These are phyloP conservation scores for Borovskyia barvae DNA, from an alignment of 208 protist species.

Conservation along the genomic window DNA sequence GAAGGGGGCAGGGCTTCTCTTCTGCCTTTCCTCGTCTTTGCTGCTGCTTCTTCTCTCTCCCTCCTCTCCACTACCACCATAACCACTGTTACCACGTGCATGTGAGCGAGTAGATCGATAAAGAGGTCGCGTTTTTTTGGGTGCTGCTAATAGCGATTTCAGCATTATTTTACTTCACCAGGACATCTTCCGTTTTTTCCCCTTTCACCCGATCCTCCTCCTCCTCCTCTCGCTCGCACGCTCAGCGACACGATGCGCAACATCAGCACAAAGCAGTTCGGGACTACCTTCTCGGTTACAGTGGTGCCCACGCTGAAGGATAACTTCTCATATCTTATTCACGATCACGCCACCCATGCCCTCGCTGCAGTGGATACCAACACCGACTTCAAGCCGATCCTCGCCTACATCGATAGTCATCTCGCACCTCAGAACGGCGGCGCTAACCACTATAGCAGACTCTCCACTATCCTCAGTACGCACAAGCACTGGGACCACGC, in stretches of 20 bases:
- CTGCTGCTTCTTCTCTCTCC: no score
- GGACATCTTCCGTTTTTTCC: no score
- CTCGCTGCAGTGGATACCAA: constrained; percentile 89
- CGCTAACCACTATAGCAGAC: not conserved
- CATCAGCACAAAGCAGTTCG: constrained; percentile 49
- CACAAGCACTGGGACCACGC: constrained; percentile 95
- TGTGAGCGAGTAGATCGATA: no score
- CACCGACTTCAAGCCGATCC: constrained; percentile 57
- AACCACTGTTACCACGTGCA: no score
- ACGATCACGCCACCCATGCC: constrained; percentile 56
- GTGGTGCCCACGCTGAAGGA: constrained; percentile 84
- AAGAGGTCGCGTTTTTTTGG: no score
- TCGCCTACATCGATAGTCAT: constrained; percentile 43
- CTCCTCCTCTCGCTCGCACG: not conserved
- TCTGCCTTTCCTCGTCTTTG: no score
- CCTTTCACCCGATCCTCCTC: not conserved
- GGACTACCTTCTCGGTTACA: constrained; percentile 67
- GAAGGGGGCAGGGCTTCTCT: no score
- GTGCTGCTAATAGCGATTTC: no score
- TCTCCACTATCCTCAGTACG: constrained; percentile 84
- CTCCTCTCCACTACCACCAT: no score
- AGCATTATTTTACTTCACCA: no score
- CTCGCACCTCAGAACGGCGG: constrained; percentile 7
- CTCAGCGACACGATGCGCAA: constrained; percentile 26
- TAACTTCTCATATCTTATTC: constrained; percentile 92